phyloP scores from a whole-genome alignment of 108 stramenopile genomes.

The Bacterosira constricta region DNA sequence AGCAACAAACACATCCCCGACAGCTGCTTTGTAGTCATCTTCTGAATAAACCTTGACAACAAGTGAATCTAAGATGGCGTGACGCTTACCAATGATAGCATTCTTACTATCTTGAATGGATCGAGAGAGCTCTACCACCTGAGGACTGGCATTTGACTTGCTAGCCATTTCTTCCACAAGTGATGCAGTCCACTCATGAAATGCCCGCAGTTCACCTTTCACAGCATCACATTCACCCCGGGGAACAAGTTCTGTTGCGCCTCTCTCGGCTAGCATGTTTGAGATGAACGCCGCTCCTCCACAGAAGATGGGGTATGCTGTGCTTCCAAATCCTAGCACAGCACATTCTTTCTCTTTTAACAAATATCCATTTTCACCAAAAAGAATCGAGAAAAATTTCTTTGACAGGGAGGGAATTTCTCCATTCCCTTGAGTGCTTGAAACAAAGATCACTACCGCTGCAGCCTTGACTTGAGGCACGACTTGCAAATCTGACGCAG shows the following conservation, averaged over 20 bases:
- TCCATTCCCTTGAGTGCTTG: slow-evolving; percentile 19
- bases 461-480: neutral
- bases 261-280: neutral
- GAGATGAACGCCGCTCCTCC: slow-evolving; percentile 4
- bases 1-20: too few species aligned
- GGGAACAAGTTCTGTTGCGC: slow-evolving; percentile 5
- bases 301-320: slow-evolving; percentile 29
- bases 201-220: slow-evolving; percentile 10
- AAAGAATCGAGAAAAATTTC: slow-evolving; percentile 11
- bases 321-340: slow-evolving; percentile 20
- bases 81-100: too few species aligned
- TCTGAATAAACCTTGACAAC: too few species aligned
- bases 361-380: neutral
- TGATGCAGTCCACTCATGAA: slow-evolving; percentile 6
- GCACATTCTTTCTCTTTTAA: slow-evolving; percentile 11
- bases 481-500: slow-evolving; percentile 4
- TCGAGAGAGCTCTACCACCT: slow-evolving; percentile 3
- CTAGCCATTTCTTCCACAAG: neutral
- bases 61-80: too few species aligned
- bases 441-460: slow-evolving; percentile 1
- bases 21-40: too few species aligned
- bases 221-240: slow-evolving; percentile 17
- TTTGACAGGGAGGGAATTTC: slow-evolving; percentile 12
- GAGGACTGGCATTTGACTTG: neutral
- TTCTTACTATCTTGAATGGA: slow-evolving; percentile 2